Evolutionary conservation across 306 rosid species (phyloP), one percentile per base, ranked within the genome.

Genomic region (Pyrus bretschneideri): DNA sequence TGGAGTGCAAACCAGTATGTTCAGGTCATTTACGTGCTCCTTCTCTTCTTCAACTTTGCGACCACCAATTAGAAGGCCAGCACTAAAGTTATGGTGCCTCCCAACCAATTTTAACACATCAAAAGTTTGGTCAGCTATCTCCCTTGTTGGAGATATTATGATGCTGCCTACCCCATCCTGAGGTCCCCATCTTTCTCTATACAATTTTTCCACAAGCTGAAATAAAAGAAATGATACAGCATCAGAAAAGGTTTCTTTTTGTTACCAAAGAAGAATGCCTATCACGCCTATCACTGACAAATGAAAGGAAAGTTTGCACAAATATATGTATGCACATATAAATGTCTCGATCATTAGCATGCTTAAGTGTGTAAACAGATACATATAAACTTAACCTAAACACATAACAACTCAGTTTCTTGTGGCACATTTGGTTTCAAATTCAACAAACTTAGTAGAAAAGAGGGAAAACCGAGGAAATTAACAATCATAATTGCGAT

Each of bases 41-140:
- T 95, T 95, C 89, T 95, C 99, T 10, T 52, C 58, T 38, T 83
- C 88, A 51, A 86, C 97, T 82, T 88, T 88, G 29, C 96, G 91
- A 72, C 99, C 97, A 55, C 99, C 99, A 78, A 95, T 92, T 68
- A 92, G 87, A n/a, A 92, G 96, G 18, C 97, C 99, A 78, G 97
- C 97, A 88, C 97, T 95, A 76, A 95, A 83, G 64, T 74, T 85
- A 80, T 95, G 97, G 87, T 69, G 75, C 82, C 82, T 90, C 51
- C 99, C 99, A 40, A 90, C 83, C 59, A 65, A 21, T 71, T 82
- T 89, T 62, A 95, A 70, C 61, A 92, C 97, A 65, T 92, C 97
- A 78, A 95, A 95, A 21, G 86, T 70, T 77, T 95, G 97, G 65
- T 72, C 83, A 66, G 96, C 99, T 78, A 92, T 79, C 83, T 95